Base-by-base conservation (phyloP, 129 eudicot species). In the Flaveria trinervia region DNA sequence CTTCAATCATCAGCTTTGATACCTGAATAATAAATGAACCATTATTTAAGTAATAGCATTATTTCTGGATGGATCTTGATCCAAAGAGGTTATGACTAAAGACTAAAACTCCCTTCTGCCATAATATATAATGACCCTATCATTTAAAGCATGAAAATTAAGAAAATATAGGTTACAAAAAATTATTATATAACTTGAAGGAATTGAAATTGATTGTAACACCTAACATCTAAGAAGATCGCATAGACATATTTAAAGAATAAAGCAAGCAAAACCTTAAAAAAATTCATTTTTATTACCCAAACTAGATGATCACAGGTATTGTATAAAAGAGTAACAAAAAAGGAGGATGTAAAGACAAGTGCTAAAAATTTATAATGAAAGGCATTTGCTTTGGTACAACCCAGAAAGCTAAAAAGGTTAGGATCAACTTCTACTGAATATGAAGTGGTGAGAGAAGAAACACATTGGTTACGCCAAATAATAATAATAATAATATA, bases 1-100 rank as follows among this genome's bases (percentile, higher is more conserved):
- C 94, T 4, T 88, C 90, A 70, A 87, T 78, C 84, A 81, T 84
- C 84, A 94, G 84, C 73, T 87, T 68, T 36, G 99, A 89, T 71
- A 91, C 97, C 97, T 94, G 80, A 66, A 67, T 60, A 70, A 49
- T n/a, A 79, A 66, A 84, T 49, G 30, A 36, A 23, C 70, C 59
- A 41, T 46, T 66, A 56, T 25, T 41, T 46, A 41, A 44, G 70
- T 73, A 45, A 45, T 14, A 45, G 13, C 59, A 43, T 65, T 17
- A 64, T 30, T 61, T 20, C 74, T 45, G n/a, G 20, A 54, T 16
- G 70, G 57, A 75, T 16, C 28, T 36, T 1, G 70, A 49, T 70
- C 49, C 57, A 62, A 61, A 50, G 22, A 65, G 50, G 62, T 45
- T 64, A 30, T 14, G 8, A 7, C 46, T 65, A 65, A 61, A 65